Base-by-base conservation (phyloP, 169 alveolate species). In the Cyclospora cayetanensis region DNA sequence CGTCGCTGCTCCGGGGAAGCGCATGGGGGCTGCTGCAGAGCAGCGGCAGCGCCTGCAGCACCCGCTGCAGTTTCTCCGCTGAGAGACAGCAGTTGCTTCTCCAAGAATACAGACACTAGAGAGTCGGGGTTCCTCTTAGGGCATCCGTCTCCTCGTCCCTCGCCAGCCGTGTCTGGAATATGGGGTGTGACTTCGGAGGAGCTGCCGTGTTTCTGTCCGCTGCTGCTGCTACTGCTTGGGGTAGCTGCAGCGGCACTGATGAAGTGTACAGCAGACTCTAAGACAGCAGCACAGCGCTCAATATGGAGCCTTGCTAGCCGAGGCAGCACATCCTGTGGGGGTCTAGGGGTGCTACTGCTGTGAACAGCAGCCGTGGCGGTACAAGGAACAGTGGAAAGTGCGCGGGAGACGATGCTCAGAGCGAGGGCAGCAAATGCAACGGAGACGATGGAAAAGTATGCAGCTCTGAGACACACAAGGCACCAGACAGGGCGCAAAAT, bases 21-120 rank as follows among this genome's bases (percentile, higher is more conserved):
- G 43, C 85, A 74, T 29, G 66, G 66, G 9, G 85, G 85, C 66
- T 74, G 85, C 29, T 74, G 85, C 66, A 74, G 29, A 31, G 85
- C 85, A 42, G 85, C 65, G 41, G 85, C 85, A 25, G 85, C 85
- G 18, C 66, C 65, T 5, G 85, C 65, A 74, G 85, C 85, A n/a
- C 85, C 46, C 60, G 85, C 39, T 5, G 85, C 85, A 27, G 85
- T 65, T 74, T 74, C 85, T 2, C 85, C 85, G 43, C 85, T 74
- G 29, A 74, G 63, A 25, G 85, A 74, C 66, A 74, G 85, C 41
- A 74, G 85, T 53, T 74, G 85, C 66, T 65, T 41, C 85, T 74
- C 85, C 85, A 74, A 74, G 85, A 42, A 53, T n/a, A 42, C 55
- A 37, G 85, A 74, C 29, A 74, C 85, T 65, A 74, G 29, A n/a